Evolutionary conservation across 2,329 filamentous ascomycete species (phyloP).

Genomic region (Ophiostoma ulmi): DNA sequence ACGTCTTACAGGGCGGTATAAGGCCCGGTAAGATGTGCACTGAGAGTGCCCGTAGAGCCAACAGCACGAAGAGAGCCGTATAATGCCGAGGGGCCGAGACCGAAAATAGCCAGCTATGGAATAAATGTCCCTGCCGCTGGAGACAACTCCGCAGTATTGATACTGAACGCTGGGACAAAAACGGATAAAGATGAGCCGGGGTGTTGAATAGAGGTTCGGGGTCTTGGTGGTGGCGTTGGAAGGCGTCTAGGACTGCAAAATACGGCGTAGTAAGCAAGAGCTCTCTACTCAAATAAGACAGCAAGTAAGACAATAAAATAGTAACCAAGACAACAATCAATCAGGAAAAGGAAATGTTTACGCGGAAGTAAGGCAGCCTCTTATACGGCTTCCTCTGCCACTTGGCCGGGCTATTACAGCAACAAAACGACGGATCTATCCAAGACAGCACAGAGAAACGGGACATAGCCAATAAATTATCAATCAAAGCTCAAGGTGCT

Average conservation of each 20-base stretch:
- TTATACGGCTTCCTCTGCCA: not conserved
- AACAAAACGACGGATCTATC: not conserved
- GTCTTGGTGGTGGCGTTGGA: not conserved
- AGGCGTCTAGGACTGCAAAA: not conserved
- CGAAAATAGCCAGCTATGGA: not conserved
- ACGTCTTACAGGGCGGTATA: not conserved
- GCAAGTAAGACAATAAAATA: not conserved
- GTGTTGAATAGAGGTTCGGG: not conserved
- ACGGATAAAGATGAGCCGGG: not conserved
- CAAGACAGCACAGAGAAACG: not conserved
- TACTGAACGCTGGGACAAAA: not conserved
- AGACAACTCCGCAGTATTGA: not conserved
- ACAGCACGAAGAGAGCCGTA: constrained; percentile 19
- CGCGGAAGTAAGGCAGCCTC: not conserved
- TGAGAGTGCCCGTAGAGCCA: not conserved
- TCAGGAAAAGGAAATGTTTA: not conserved
- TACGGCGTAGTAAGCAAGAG: not conserved
- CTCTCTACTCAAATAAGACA: not conserved
- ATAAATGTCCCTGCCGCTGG: not conserved
- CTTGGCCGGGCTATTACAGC: not conserved
- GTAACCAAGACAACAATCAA: not conserved
- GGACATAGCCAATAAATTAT: not conserved
- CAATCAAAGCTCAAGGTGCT: not conserved
- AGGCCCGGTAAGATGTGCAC: not conserved
- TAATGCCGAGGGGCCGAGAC: constrained; percentile 22